A percentile compares a stretch with the other conserved stretches of the same genome.
Evolutionary conservation across 2,329 filamentous ascomycete genomes (phyloP).

Genomic region (Microsporum audouinii): DNA sequence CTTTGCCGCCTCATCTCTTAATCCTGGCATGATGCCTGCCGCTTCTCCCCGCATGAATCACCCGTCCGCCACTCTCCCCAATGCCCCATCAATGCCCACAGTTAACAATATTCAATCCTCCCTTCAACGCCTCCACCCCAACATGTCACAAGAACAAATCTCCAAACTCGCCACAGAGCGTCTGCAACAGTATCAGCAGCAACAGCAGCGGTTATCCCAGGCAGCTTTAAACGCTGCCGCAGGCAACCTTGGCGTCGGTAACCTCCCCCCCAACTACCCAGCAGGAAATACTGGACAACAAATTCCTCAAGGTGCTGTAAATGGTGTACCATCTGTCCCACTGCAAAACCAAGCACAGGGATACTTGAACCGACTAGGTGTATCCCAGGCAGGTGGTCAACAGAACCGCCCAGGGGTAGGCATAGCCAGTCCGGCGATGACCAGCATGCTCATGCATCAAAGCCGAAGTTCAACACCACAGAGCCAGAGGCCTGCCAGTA

Average conservation of each 20-base stretch:
- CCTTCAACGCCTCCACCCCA: conserved; percentile 41
- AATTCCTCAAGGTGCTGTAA: conserved; percentile 26
- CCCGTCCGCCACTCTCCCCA: conserved; percentile 37
- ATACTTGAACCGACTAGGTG: conserved; percentile 44
- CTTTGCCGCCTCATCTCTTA: conserved; percentile 26
- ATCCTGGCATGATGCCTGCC: conserved; percentile 27
- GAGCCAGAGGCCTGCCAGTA: conserved; percentile 35
- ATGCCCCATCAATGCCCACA: conserved; percentile 38
- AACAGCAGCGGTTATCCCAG: conserved; percentile 38
- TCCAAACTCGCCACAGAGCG: conserved; percentile 42
- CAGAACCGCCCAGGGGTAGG: conserved; percentile 30
- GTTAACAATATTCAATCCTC: conserved; percentile 44
- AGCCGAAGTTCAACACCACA: conserved; percentile 38
- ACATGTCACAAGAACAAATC: conserved; percentile 44
- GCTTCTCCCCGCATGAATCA: conserved; percentile 39
- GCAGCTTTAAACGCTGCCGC: conserved; percentile 43
- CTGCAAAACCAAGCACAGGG: conserved; percentile 37
- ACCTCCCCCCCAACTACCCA: conserved; percentile 30
- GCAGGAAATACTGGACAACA: conserved; percentile 14
- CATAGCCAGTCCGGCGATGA: conserved; percentile 32
- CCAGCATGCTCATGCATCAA: conserved; percentile 31
- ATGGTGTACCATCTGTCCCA: conserved; percentile 19
- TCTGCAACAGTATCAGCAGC: conserved; percentile 38
- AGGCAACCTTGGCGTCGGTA: conserved; percentile 34
- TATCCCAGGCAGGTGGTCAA: conserved; percentile 35